A percentile compares a stretch with the other conserved stretches of the same genome.
Conservation (phyloP, 176 grass and related monocot species). For the Oryza glumipatula region DNA sequence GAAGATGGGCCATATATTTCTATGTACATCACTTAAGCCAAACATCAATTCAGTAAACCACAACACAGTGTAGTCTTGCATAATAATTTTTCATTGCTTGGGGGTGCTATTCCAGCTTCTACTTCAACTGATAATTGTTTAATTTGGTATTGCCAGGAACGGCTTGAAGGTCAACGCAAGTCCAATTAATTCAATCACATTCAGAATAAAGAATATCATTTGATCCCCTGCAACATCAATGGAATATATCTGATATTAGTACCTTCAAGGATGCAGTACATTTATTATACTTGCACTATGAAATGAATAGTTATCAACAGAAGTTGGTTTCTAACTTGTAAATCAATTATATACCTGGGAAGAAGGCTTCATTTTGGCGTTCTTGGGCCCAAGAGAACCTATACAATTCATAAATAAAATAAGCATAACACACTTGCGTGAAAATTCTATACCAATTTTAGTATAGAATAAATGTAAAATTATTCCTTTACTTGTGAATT, state of each 20-base stretch:
- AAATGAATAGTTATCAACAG: neutral
- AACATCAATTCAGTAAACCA: neutral
- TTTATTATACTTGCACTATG: neutral
- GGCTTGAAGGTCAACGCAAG: slow-evolving; percentile 49
- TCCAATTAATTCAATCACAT: slow-evolving; percentile 39
- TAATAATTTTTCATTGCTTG: neutral
- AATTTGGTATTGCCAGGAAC: slow-evolving; percentile 41
- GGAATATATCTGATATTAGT: neutral
- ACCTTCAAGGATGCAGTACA: neutral
- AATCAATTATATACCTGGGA: slow-evolving; percentile 53
- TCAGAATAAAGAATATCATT: slow-evolving; percentile 19
- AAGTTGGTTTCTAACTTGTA: neutral
- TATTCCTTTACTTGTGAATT: neutral
- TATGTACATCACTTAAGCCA: neutral
- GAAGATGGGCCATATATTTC: neutral
- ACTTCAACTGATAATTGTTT: neutral
- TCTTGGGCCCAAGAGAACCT: slow-evolving; percentile 92
- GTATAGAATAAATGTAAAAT: neutral
- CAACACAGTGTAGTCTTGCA: neutral
- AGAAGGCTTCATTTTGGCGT: slow-evolving; percentile 66
- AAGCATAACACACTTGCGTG: neutral
- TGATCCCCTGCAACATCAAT: slow-evolving; percentile 61
- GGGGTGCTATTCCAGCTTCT: neutral
- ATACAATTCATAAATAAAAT: slow-evolving; percentile 16
- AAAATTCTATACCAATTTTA: neutral